These are phyloP conservation scores for Alectoria sarmentosa DNA, from an alignment of 495 filamentous ascomycete species.

Conservation along the genomic window DNA sequence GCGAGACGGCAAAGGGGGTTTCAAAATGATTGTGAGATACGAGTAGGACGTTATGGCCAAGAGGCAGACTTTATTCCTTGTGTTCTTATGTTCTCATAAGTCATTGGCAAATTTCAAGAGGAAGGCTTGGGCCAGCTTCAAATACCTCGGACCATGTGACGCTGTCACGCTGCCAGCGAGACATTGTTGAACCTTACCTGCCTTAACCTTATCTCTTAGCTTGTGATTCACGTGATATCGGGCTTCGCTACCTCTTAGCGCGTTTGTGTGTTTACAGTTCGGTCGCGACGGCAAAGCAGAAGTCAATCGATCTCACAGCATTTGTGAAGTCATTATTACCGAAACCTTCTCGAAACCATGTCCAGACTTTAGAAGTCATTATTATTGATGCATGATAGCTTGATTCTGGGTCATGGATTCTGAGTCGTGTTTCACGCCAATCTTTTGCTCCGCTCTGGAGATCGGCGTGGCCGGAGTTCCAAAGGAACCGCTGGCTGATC, in stretches of 20 bases:
- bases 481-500: not conserved
- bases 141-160: too few species aligned
- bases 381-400: too few species aligned
- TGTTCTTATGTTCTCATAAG: too few species aligned
- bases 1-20: too few species aligned
- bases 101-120: too few species aligned
- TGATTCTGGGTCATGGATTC: too few species aligned
- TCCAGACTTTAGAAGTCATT: too few species aligned
- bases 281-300: slow-evolving; percentile 9
- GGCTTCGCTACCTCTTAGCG: slow-evolving; percentile 4
- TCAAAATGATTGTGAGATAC: too few species aligned
- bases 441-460: not conserved
- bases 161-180: too few species aligned
- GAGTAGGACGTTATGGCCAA: too few species aligned
- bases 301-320: not conserved
- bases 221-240: slow-evolving; percentile 12
- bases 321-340: not conserved
- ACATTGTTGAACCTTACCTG: not conserved
- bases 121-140: too few species aligned
- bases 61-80: too few species aligned
- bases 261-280: slow-evolving; percentile 13
- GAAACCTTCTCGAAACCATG: not conserved
- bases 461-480: not conserved
- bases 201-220: not conserved
- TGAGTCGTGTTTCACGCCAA: not conserved